Evolutionary conservation across 2,329 filamentous ascomycete species (phyloP).

Genomic region (Cercospora beticola): DNA sequence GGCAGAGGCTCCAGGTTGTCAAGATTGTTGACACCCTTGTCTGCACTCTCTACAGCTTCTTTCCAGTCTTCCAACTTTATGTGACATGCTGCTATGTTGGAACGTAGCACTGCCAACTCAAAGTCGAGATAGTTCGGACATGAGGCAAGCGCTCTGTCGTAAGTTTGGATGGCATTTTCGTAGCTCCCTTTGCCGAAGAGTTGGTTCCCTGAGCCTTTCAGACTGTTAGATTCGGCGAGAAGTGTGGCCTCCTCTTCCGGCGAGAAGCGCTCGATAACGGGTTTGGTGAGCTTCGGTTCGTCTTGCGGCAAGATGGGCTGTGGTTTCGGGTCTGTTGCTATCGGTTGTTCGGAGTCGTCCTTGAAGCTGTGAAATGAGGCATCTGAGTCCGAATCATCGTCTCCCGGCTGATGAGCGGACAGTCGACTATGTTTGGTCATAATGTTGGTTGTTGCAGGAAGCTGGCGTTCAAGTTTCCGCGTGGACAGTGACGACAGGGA

Average conservation of each 20-base stretch:
- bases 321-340: conserved; percentile 14
- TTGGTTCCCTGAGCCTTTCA: conserved; percentile 74
- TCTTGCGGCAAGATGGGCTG: conserved; percentile 13
- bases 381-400: conserved; percentile 31
- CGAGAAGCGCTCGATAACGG: conserved; percentile 37
- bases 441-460: conserved; percentile 2
- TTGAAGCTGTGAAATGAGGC: conserved; percentile 38
- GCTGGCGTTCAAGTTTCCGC: background rate
- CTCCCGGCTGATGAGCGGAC: conserved; percentile 8
- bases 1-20: conserved; percentile 57
- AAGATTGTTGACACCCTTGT: conserved; percentile 69
- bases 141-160: conserved; percentile 74
- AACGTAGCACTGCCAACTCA: conserved; percentile 80
- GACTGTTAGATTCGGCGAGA: conserved; percentile 66
- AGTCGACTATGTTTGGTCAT: conserved; percentile 13
- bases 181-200: conserved; percentile 74
- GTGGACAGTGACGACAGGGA: conserved; percentile 11
- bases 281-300: conserved; percentile 11
- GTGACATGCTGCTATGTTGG: conserved; percentile 87
- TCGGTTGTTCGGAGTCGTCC: conserved; percentile 24
- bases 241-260: conserved; percentile 55
- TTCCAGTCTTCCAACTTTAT: conserved; percentile 85
- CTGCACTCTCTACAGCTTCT: conserved; percentile 72
- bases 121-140: conserved; percentile 85
- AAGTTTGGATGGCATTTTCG: conserved; percentile 75